phyloP scores from a whole-genome alignment of 441 rosid genomes.

The Iberis amara region DNA sequence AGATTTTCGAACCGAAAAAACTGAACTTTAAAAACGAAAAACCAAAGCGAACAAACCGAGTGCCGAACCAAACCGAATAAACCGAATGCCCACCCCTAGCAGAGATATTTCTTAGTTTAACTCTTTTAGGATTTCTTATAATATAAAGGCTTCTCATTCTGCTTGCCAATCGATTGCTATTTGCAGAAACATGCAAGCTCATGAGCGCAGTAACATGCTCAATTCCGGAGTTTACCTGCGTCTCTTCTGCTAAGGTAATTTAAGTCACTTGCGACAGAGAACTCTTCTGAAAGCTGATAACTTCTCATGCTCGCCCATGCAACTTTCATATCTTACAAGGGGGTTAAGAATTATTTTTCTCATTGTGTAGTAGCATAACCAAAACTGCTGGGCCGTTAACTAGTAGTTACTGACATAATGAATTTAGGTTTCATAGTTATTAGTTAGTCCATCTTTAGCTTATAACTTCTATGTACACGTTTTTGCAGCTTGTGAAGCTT shows the following conservation, averaged over 20 bases:
- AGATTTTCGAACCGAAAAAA: no score
- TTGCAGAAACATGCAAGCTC: conserved; percentile 80
- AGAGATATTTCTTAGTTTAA: conserved; percentile 10
- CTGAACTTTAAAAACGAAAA: no score
- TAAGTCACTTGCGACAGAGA: conserved; percentile 23
- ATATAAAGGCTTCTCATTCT: conserved; percentile 7
- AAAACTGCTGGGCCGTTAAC: not conserved
- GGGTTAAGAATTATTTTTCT: conserved; percentile 2
- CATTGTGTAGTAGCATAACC: not conserved
- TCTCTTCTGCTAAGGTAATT: conserved; percentile 92
- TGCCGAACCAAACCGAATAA: no score
- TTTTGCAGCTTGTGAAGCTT: conserved; percentile 85
- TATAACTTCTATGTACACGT: conserved; percentile 28
- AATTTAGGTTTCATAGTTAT: not conserved
- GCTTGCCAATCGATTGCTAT: conserved; percentile 22
- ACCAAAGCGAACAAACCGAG: no score
- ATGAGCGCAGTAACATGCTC: conserved; percentile 79
- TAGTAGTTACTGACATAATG: not conserved
- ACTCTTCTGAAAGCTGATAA: conserved; percentile 2
- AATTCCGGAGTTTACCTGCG: conserved; percentile 86
- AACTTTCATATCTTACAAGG: not conserved
- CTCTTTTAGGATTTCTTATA: conserved; percentile 14
- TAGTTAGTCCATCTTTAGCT: conserved; percentile 1
- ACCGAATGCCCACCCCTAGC: no score
- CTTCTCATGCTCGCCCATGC: not conserved